A percentile compares a stretch with the other conserved stretches of the same genome.
Evolutionary conservation across 2,329 filamentous ascomycete genomes (phyloP).

Genomic region (Grosmannia serpens): DNA sequence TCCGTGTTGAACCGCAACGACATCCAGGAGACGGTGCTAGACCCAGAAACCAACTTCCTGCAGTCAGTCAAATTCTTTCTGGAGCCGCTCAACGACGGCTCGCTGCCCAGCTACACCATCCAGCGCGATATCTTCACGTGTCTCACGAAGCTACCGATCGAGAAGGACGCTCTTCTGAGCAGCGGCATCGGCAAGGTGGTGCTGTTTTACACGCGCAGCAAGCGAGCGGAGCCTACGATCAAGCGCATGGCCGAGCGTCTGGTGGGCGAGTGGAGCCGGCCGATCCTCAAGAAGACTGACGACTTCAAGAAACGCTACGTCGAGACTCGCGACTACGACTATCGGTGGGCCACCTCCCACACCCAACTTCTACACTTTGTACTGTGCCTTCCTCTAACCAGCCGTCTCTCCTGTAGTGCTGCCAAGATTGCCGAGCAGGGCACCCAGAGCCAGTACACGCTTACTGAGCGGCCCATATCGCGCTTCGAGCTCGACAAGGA

Average conservation of each 20-base stretch:
- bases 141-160: slow-evolving; percentile 69
- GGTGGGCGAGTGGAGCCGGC: slow-evolving; percentile 90
- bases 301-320: slow-evolving; percentile 81
- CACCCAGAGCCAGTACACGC: slow-evolving; percentile 30
- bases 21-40: slow-evolving; percentile 71
- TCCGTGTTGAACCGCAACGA: slow-evolving; percentile 82
- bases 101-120: slow-evolving; percentile 91
- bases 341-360: slow-evolving; percentile 35
- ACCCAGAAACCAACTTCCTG: slow-evolving; percentile 89
- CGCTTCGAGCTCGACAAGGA: slow-evolving; percentile 41
- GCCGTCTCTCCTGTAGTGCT: slow-evolving; percentile 25
- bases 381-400: neutral
- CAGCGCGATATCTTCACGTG: slow-evolving; percentile 87
- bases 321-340: slow-evolving; percentile 52
- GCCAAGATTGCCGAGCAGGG: slow-evolving; percentile 37
- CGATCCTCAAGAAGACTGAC: slow-evolving; percentile 85
- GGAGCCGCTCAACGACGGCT: slow-evolving; percentile 87
- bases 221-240: slow-evolving; percentile 75
- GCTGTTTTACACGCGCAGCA: slow-evolving; percentile 93
- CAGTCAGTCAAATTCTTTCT: slow-evolving; percentile 96
- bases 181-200: slow-evolving; percentile 95
- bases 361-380: neutral
- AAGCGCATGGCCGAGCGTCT: slow-evolving; percentile 88
- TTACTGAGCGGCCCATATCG: slow-evolving; percentile 35
- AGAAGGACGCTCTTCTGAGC: slow-evolving; percentile 80